These are phyloP conservation scores for Posidonia oceanica DNA, from an alignment of 116 monocot genomes.

Conservation along the genomic window DNA sequence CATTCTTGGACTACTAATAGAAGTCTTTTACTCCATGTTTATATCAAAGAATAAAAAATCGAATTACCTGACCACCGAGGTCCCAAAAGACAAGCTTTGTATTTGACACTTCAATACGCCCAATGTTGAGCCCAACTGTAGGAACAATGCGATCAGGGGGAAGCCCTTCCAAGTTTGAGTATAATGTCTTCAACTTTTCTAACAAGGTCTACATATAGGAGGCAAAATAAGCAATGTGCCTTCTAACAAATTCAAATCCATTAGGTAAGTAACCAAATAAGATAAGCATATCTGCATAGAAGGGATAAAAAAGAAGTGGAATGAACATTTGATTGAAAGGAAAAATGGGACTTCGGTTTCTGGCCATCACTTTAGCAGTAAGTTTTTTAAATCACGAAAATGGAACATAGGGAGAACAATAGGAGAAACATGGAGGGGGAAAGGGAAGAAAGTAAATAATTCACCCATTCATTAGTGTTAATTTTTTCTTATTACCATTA, in stretches of 20 bases:
- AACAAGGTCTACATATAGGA: conserved; percentile 55
- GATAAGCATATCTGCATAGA: not conserved
- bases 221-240: not conserved
- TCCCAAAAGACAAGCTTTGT: conserved; percentile 96
- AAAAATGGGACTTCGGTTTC: too few species aligned
- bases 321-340: not conserved
- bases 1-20: too few species aligned
- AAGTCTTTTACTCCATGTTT: not conserved
- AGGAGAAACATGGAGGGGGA: too few species aligned
- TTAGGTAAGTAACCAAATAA: not conserved
- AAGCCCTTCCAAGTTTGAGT: conserved; percentile 67
- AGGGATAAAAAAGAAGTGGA: not conserved
- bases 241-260: not conserved
- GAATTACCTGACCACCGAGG: conserved; percentile 81
- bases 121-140: conserved; percentile 96
- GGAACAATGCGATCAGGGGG: conserved; percentile 93
- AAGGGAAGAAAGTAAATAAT: too few species aligned
- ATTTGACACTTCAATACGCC: conserved; percentile 74
- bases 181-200: conserved; percentile 86
- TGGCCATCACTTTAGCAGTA: too few species aligned
- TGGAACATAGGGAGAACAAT: too few species aligned
- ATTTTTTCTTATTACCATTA: too few species aligned
- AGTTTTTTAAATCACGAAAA: too few species aligned
- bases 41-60: not conserved
- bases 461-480: too few species aligned